Base-by-base conservation (phyloP, 2,329 filamentous ascomycete species). In the Pseudonectria buxi region DNA sequence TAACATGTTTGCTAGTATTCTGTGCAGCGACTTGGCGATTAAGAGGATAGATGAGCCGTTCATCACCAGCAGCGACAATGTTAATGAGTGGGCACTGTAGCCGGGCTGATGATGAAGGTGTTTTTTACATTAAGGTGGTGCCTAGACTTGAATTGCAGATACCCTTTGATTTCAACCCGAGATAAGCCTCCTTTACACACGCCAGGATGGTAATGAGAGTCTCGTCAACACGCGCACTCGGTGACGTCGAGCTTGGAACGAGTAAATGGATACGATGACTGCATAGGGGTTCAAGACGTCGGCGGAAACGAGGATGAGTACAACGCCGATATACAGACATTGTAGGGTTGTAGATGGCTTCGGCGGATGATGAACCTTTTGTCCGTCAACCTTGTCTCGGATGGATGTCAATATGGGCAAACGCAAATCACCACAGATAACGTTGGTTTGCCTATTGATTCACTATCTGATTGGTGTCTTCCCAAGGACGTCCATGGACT, bases 21-120 rank as follows among this genome's bases (percentile, higher is more conserved):
- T 98, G 14, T 98, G 92, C 61, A 89, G 88, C 56, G 92, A 98
- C 46, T 78, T 94, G 63, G 92, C 90, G 3, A 94, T 98, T 55
- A 94, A 89, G 67, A 77, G 85, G 53, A 86, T 98, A 39, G 87
- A 95, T 51, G 87, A 95, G 65, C 89, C 92, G 1, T 96, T 98
- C 56, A 77, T 96, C 37, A 76, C 73, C 25, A 65, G 72, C 4
- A 71, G 73, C 14, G 90, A 95, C 52, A 75, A 89, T 57, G 67
- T 68, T 44, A 77, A 81, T 37, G 88, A 94, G 53, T 98, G 92
- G 92, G 80, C 77, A 33, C 61, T 83, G 43, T 83, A 62, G 63
- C 13, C 37, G 36, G 38, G 30, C 33, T 28, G 5, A 22, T 22
- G 5, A 22, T 22, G 9, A 5, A 22, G 18, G 18, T 22, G 14